Conservation (phyloP, 371 early-diverging fungal species). For the Rhizopus sp. region DNA sequence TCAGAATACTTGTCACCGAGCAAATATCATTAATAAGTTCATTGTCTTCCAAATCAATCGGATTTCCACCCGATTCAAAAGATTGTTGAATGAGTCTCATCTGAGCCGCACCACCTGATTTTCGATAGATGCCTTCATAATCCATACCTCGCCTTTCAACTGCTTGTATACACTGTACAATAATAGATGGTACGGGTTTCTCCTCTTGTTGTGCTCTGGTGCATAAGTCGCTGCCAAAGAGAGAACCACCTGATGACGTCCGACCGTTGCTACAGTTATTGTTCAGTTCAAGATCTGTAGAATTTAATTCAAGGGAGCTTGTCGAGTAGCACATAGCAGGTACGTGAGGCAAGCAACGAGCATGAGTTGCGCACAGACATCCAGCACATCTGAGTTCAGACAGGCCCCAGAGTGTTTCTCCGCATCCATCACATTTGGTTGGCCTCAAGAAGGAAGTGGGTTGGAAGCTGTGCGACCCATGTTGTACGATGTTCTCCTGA, state of each 20-base stretch:
- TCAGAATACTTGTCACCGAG: constrained; percentile 88
- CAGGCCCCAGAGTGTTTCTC: constrained; percentile 85
- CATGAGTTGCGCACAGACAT: constrained; percentile 34
- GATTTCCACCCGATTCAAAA: constrained; percentile 44
- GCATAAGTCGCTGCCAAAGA: constrained; percentile 39
- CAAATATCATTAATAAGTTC: constrained; percentile 63
- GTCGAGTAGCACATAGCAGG: constrained; percentile 35
- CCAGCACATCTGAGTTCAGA: constrained; percentile 73
- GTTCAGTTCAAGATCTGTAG: background rate
- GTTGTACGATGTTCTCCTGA: constrained; percentile 22
- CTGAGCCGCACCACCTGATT: constrained; percentile 88
- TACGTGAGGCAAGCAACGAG: constrained; percentile 39
- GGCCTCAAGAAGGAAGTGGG: constrained; percentile 67
- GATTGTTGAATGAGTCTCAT: constrained; percentile 64
- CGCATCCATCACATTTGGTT: constrained; percentile 79
- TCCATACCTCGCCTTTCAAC: constrained; percentile 80
- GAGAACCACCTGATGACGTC: background rate
- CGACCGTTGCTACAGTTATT: background rate
- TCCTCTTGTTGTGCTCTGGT: constrained; percentile 33
- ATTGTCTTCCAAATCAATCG: constrained; percentile 55
- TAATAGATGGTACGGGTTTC: constrained; percentile 67
- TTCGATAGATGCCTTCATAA: constrained; percentile 93
- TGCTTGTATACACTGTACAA: constrained; percentile 73
- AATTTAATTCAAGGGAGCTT: constrained; percentile 18
- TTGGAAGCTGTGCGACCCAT: constrained; percentile 63